Evolutionary conservation across 2,329 filamentous ascomycete species (phyloP).

Genomic region (Fusarium proliferatum): DNA sequence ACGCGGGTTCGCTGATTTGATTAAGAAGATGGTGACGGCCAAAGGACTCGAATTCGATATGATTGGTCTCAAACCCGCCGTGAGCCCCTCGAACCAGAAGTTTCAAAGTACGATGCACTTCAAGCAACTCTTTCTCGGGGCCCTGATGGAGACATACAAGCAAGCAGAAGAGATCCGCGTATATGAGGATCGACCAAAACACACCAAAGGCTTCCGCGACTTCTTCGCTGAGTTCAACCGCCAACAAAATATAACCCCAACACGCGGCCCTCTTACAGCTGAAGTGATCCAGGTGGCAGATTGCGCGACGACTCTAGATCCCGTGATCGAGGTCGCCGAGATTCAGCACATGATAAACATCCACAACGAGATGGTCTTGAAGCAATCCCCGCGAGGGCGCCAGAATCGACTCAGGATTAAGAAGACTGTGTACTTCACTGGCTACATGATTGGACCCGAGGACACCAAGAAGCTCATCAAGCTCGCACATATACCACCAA

Average conservation of each 20-base stretch:
- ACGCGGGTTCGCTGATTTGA: slow-evolving; percentile 77
- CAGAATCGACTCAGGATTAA: slow-evolving; percentile 74
- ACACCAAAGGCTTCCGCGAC: slow-evolving; percentile 84
- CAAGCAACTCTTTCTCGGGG: slow-evolving; percentile 86
- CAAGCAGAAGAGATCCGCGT: slow-evolving; percentile 84
- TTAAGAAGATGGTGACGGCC: slow-evolving; percentile 83
- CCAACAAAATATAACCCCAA: slow-evolving; percentile 58
- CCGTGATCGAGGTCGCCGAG: slow-evolving; percentile 81
- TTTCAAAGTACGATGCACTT: slow-evolving; percentile 90
- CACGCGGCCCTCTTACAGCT: slow-evolving; percentile 73
- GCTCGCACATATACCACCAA: slow-evolving; percentile 72
- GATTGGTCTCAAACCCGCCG: slow-evolving; percentile 85
- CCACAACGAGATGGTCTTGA: slow-evolving; percentile 73
- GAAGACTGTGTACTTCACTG: slow-evolving; percentile 90
- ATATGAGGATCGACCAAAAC: slow-evolving; percentile 74
- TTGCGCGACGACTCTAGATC: slow-evolving; percentile 77
- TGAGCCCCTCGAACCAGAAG: slow-evolving; percentile 81
- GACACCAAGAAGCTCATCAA: slow-evolving; percentile 79
- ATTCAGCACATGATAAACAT: slow-evolving; percentile 90
- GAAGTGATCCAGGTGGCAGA: slow-evolving; percentile 92
- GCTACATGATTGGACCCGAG: slow-evolving; percentile 81
- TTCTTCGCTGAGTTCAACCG: slow-evolving; percentile 85
- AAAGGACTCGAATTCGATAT: slow-evolving; percentile 89
- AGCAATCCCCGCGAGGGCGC: slow-evolving; percentile 50
- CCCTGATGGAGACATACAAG: slow-evolving; percentile 87